These are phyloP conservation scores for Russula dissimulans DNA, from an alignment of 768 basidiomycete species.

Conservation along the genomic window DNA sequence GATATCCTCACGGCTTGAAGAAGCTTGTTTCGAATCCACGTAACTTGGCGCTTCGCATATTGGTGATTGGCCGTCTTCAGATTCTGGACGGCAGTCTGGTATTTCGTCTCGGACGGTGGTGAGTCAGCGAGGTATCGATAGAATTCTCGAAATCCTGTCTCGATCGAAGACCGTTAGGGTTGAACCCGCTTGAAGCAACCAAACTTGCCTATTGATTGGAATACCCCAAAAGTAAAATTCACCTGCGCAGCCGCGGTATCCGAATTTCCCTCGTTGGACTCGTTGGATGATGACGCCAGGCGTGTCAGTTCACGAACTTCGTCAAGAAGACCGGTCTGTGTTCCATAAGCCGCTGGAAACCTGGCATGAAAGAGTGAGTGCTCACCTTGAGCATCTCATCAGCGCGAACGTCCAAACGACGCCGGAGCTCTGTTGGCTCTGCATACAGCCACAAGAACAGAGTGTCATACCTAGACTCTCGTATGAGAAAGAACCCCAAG, in stretches of 20 bases:
- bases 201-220: conserved; percentile 79
- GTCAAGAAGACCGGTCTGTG: conserved; percentile 49
- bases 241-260: conserved; percentile 2
- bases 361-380: neutral
- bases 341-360: conserved; percentile 4
- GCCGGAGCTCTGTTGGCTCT: conserved; percentile 48
- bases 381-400: conserved; percentile 84
- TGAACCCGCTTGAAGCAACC: neutral
- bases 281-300: conserved; percentile 16
- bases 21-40: conserved; percentile 88
- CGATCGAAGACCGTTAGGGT: neutral
- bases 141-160: conserved; percentile 88
- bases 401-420: conserved; percentile 68
- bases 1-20: conserved; percentile 57
- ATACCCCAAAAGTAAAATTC: conserved; percentile 82
- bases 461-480: conserved; percentile 57
- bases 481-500: neutral
- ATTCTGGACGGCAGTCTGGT: conserved; percentile 50
- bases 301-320: conserved; percentile 57
- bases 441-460: conserved; percentile 91
- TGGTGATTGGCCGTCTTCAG: conserved; percentile 86
- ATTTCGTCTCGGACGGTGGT: conserved; percentile 29
- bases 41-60: conserved; percentile 85
- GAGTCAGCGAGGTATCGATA: conserved; percentile 47
- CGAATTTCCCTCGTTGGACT: neutral